Percentiles rank a stretch among this genome's conserved stretches.
phyloP scores from a whole-genome alignment of 495 filamentous ascomycete genomes.

The Halenospora varia region DNA sequence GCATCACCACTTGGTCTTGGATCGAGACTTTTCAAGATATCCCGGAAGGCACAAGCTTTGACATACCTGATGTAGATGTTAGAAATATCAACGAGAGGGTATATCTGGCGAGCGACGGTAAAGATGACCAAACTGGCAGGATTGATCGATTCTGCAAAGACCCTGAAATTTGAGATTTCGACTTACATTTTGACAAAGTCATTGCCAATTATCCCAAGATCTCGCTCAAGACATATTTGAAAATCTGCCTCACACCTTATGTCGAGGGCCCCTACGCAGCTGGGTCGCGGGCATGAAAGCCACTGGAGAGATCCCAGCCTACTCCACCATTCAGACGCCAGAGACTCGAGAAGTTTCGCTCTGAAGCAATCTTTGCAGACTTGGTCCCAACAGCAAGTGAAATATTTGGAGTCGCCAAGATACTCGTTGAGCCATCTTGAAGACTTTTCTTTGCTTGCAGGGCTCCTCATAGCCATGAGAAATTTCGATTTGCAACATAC shows the following conservation, averaged over 20 bases:
- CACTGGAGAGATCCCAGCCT: conserved; percentile 1
- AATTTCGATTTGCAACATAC: conserved; percentile 4
- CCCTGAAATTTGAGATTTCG: background rate
- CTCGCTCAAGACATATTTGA: conserved; percentile 3
- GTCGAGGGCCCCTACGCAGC: background rate
- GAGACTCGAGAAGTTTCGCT: background rate
- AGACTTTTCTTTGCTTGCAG: too few species aligned
- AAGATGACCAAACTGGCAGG: too few species aligned
- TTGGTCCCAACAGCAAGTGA: conserved; percentile 1
- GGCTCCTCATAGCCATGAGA: too few species aligned
- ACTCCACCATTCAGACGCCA: conserved; percentile 2
- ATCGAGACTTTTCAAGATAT: background rate
- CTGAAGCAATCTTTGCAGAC: conserved; percentile 5
- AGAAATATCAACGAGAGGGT: background rate
- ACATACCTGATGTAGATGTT: background rate
- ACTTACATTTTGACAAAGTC: conserved; percentile 3
- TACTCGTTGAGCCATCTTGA: conserved; percentile 8
- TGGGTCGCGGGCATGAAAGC: conserved; percentile 3
- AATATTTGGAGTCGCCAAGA: background rate
- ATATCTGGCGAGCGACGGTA: background rate
- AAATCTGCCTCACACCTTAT: conserved; percentile 8
- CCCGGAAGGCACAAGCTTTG: background rate
- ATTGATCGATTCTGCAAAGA: too few species aligned
- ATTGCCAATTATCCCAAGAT: background rate
- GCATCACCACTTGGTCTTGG: background rate